Evolutionary conservation across 2,329 filamentous ascomycete genomes (phyloP).

Genomic region (Fusarium algeriense): DNA sequence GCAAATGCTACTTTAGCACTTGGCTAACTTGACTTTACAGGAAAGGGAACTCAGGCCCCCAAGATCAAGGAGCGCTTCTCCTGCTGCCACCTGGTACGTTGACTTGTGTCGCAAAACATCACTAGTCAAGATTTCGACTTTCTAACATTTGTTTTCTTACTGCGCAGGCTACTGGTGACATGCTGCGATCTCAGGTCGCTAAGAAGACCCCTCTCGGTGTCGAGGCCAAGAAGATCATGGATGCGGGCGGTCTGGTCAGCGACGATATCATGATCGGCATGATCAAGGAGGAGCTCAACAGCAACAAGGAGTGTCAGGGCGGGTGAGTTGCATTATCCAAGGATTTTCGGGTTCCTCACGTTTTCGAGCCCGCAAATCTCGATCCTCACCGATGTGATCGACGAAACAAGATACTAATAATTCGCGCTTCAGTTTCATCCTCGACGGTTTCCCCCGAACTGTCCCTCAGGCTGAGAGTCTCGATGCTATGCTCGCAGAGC

Average conservation of each 20-base stretch:
- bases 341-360: background rate
- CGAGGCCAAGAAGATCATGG: constrained; percentile 99
- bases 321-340: constrained; percentile 71
- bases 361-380: constrained; percentile 13
- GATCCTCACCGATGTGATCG: constrained; percentile 8
- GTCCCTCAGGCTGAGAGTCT: constrained; percentile 95
- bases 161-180: constrained; percentile 91
- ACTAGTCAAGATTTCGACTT: background rate
- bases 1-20: constrained; percentile 5
- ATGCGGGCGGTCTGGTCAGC: constrained; percentile 95
- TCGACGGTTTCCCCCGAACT: constrained; percentile 98
- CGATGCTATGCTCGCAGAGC: constrained; percentile 86
- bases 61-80: constrained; percentile 98
- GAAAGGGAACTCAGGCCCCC: constrained; percentile 98
- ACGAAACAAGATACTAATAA: constrained; percentile 40
- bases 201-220: constrained; percentile 95
- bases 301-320: constrained; percentile 95
- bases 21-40: constrained; percentile 61
- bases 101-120: constrained; percentile 30
- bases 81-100: constrained; percentile 92
- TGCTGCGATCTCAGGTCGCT: constrained; percentile 97
- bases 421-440: constrained; percentile 80
- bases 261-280: constrained; percentile 99
- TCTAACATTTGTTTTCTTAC: constrained; percentile 35
- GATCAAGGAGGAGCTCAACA: constrained; percentile 97